Evolutionary conservation across 2,329 filamentous ascomycete genomes (phyloP).

Genomic region (Cladosporium cucumerinum): DNA sequence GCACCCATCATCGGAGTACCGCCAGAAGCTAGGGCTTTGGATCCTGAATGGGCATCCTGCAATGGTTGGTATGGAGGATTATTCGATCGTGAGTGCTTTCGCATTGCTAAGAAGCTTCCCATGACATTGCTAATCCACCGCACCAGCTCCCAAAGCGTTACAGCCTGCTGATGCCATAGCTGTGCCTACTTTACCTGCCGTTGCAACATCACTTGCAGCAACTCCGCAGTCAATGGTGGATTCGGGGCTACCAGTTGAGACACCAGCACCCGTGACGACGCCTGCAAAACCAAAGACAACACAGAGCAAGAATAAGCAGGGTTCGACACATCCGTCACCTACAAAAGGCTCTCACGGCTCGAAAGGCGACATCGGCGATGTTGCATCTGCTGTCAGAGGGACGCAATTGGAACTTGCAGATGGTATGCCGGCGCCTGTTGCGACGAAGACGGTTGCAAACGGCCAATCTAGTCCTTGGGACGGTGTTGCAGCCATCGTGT

Average conservation of each 20-base stretch:
- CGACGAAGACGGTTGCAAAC: background rate
- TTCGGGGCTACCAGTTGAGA: background rate
- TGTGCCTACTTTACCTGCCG: background rate
- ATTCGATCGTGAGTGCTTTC: conserved; percentile 2
- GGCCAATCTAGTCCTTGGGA: background rate
- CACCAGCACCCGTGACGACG: background rate
- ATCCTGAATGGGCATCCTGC: conserved; percentile 7
- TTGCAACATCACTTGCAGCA: background rate
- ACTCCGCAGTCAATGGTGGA: background rate
- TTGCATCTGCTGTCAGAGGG: background rate
- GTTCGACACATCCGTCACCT: background rate
- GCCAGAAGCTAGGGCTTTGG: background rate
- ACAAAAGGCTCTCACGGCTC: background rate
- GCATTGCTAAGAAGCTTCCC: background rate
- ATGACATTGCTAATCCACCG: background rate
- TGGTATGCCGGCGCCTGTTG: background rate
- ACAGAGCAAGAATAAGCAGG: background rate
- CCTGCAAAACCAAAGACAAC: background rate
- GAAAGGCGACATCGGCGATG: background rate
- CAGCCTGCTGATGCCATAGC: conserved; percentile 8
- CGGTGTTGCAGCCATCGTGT: background rate
- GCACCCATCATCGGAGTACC: conserved; percentile 9
- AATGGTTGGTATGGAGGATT: conserved; percentile 7
- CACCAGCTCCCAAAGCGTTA: background rate
- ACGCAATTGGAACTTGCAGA: background rate